A percentile compares a stretch with the other conserved stretches of the same genome.
These are phyloP conservation scores for Mercurialis annua DNA, from an alignment of 345 rosid species.

Conservation along the genomic window DNA sequence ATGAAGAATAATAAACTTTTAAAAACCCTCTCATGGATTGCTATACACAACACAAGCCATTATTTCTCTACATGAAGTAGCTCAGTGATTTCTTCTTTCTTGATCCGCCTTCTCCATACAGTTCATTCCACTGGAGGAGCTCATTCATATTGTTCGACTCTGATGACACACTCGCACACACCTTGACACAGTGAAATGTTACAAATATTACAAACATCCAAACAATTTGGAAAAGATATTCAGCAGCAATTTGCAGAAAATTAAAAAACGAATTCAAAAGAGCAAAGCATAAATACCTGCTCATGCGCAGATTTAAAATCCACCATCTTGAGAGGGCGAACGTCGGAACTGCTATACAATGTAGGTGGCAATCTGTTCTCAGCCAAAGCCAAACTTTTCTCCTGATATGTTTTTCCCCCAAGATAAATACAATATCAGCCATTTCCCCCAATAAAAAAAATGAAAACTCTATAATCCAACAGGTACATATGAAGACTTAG, in stretches of 20 bases:
- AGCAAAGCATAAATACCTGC: conserved; percentile 48
- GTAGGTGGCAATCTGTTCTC: conserved; percentile 66
- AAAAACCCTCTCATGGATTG: conserved; percentile 25
- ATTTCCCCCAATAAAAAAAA: no score
- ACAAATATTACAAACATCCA: not conserved
- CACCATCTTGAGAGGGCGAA: conserved; percentile 74
- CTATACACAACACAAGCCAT: conserved; percentile 35
- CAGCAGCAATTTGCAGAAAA: no score
- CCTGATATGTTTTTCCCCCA: conserved; percentile 56
- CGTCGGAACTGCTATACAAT: conserved; percentile 63
- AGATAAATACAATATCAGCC: not conserved
- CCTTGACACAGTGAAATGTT: conserved; percentile 39
- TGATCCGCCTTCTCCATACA: conserved; percentile 98
- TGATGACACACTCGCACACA: conserved; percentile 94
- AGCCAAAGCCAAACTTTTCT: conserved; percentile 52
- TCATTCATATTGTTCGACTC: conserved; percentile 94
- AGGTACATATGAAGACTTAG: no score
- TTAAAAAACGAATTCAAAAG: no score
- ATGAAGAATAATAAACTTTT: conserved; percentile 24
- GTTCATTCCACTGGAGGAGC: conserved; percentile 91
- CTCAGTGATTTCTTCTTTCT: conserved; percentile 85
- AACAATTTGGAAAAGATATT: not conserved
- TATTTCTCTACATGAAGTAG: conserved; percentile 83
- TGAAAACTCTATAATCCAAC: no score
- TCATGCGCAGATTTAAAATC: conserved; percentile 91